These are phyloP conservation scores for Ascosphaera pollenicola DNA, from an alignment of 2,329 filamentous ascomycete genomes.

Conservation along the genomic window DNA sequence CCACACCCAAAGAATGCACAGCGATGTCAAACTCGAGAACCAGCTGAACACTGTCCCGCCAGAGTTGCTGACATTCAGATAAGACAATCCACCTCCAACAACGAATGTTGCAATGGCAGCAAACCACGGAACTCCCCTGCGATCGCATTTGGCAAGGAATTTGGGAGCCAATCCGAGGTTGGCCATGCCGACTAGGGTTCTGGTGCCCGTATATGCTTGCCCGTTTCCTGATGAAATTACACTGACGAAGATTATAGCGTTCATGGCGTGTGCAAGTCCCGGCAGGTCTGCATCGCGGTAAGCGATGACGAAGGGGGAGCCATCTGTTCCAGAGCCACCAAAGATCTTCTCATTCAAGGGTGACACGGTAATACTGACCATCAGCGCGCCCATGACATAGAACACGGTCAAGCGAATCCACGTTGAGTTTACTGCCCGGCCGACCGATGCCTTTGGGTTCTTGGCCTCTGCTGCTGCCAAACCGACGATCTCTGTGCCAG, in stretches of 20 bases:
- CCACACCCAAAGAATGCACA: constrained; percentile 23
- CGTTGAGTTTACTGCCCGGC: constrained; percentile 48
- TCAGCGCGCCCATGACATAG: constrained; percentile 47
- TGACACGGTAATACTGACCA: constrained; percentile 45
- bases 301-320: constrained; percentile 40
- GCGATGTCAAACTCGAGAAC: constrained; percentile 23
- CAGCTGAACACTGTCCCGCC: constrained; percentile 24
- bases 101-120: neutral
- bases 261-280: constrained; percentile 43
- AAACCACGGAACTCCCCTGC: constrained; percentile 35
- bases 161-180: constrained; percentile 39
- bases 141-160: constrained; percentile 26
- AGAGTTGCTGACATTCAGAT: constrained; percentile 22
- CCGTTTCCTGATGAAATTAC: constrained; percentile 44
- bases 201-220: constrained; percentile 39
- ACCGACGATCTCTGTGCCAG: constrained; percentile 9
- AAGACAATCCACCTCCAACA: constrained; percentile 10
- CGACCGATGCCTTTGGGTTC: constrained; percentile 45
- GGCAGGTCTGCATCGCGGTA: constrained; percentile 40
- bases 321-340: constrained; percentile 27
- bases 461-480: constrained; percentile 41
- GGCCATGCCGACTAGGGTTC: constrained; percentile 40
- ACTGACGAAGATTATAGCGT: constrained; percentile 44
- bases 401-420: constrained; percentile 56
- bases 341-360: constrained; percentile 37